Base-by-base conservation (phyloP, 1,284 basidiomycete species). In the Malassezia obtusa region DNA sequence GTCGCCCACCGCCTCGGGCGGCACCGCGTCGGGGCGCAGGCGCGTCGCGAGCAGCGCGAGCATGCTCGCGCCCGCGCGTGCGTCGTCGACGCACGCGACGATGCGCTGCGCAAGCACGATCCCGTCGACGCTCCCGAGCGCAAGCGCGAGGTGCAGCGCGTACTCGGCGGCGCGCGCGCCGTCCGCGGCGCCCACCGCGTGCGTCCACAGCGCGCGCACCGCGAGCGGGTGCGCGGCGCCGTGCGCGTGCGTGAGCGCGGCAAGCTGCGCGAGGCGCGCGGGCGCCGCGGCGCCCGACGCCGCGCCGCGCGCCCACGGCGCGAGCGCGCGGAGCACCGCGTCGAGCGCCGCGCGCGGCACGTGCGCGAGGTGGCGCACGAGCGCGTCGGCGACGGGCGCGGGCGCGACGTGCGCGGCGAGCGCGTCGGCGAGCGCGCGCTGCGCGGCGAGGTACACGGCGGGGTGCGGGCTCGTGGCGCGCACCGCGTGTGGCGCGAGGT, bases 231-330 rank as follows among this genome's bases (percentile, higher is more conserved):
- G 83, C 24, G 78, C 82, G 57, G 84, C 81, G 10, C 81, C 80
- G 69, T 85, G 89, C 47, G 84, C 82, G 43, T 85, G 76, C 22
- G 86, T 89, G 50, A 94, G 78, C 33, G 84, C 81, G 62, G 90
- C 82, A 24, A 94, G 77, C 70, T 91, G 84, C 61, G 85, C 85
- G n/a, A 91, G 78, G 12, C 83, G 7, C 14, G 49, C 41, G 17
- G 12, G 17, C 14, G 12, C 7, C 19, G 19, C 15, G 15, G 22
- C 30, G 12, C n/a, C 12, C 33, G 14, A 15, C 25, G 19, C 12
- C 21, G 31, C n/a, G 4, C 17, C 40, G 6, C 8, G 21, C 22
- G 45, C 33, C 46, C 52, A 54, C 17, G 52, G 40, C 10, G 52
- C 38, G 19, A 54, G 28, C 12, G 45, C 39, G 17, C 17, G 8